phyloP scores from a whole-genome alignment of 257 asterid genomes.

The Paulownia fortunei region DNA sequence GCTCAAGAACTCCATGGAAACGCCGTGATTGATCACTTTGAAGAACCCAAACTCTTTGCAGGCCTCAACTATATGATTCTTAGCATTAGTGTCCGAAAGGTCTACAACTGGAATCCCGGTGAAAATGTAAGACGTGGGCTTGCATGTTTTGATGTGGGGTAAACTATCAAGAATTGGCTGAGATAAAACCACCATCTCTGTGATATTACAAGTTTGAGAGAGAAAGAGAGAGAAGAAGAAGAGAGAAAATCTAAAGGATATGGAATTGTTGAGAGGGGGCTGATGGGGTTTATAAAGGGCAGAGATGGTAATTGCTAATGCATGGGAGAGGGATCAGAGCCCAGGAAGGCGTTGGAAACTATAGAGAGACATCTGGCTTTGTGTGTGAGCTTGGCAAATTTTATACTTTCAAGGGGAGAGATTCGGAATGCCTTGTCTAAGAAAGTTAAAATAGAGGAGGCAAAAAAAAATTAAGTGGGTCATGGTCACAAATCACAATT shows the following conservation, averaged over 20 bases:
- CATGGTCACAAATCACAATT: not conserved
- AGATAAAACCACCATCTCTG: no score
- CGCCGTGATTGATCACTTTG: constrained; percentile 46
- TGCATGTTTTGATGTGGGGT: constrained; percentile 42
- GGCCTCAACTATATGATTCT: constrained; percentile 43
- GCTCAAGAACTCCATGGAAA: constrained; percentile 40
- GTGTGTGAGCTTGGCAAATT: constrained; percentile 21
- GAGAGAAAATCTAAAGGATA: no score
- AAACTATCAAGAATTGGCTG: constrained; percentile 20
- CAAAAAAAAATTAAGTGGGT: not conserved
- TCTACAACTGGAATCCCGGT: constrained; percentile 47
- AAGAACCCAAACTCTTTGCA: constrained; percentile 56
- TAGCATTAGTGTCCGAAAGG: constrained; percentile 38
- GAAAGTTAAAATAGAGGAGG: not conserved
- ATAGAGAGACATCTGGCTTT: constrained; percentile 37
- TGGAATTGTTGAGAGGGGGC: not conserved
- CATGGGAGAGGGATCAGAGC: constrained; percentile 29
- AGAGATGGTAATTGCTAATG: not conserved
- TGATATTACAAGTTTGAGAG: not conserved
- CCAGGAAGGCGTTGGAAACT: constrained; percentile 26
- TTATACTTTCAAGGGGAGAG: constrained; percentile 26
- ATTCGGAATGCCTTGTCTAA: not conserved
- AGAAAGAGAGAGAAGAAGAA: not conserved
- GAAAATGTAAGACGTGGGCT: constrained; percentile 32
- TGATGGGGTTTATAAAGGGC: constrained; percentile 13